These are phyloP conservation scores for Colletotrichum musicola DNA, from an alignment of 2,329 filamentous ascomycete species.

Conservation along the genomic window DNA sequence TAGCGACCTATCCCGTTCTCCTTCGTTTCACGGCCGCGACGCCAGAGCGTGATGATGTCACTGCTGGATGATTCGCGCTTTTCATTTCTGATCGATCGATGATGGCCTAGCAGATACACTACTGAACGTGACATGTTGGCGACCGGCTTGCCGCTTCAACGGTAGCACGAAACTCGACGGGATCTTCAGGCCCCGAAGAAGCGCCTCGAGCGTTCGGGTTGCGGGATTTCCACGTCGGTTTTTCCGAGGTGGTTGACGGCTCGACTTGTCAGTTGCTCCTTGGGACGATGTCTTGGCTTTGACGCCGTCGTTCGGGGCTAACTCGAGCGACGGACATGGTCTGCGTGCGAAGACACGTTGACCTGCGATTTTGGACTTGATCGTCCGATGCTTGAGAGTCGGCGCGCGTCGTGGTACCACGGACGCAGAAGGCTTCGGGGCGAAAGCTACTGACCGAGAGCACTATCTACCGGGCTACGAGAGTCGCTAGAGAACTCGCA, in stretches of 20 bases:
- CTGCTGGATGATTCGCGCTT: not conserved
- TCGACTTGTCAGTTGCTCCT: not conserved
- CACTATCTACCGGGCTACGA: no score
- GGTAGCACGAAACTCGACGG: not conserved
- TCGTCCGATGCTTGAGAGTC: no score
- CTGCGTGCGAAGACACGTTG: no score
- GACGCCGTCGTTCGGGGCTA: not conserved
- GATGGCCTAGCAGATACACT: not conserved
- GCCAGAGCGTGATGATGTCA: constrained; percentile 29
- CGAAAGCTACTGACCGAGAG: no score
- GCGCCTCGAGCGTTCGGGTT: not conserved
- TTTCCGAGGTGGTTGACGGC: not conserved
- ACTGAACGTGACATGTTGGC: not conserved
- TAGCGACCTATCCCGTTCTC: constrained; percentile 7
- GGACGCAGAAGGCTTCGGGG: no score
- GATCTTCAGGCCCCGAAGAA: not conserved
- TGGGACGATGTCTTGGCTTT: not conserved
- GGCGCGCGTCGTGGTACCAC: no score
- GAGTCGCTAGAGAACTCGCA: not conserved
- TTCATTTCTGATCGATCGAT: constrained; percentile 20
- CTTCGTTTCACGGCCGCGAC: constrained; percentile 12
- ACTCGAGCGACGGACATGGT: no score
- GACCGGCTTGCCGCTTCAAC: not conserved
- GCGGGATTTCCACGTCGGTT: not conserved
- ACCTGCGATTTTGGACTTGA: no score